Conservation (phyloP, 345 rosid genomes). For the Moricandia arvensis region DNA sequence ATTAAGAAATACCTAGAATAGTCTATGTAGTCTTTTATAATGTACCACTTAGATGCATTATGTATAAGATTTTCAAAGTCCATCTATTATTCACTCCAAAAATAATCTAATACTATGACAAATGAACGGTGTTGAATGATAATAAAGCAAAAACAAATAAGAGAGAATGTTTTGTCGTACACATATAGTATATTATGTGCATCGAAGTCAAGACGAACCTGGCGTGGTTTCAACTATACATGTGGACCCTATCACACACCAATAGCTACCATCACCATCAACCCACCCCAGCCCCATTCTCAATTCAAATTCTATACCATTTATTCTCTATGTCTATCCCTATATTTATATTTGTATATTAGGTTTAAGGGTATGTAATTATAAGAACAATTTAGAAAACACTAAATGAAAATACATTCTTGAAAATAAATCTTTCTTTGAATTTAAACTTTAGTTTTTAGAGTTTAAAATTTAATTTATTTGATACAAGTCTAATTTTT, state of each 20-base stretch:
- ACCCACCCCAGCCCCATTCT: constrained; percentile 23
- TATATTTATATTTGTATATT: not conserved
- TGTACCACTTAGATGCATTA: too few relatives aligned
- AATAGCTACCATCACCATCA: constrained; percentile 33
- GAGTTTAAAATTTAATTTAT: too few relatives aligned
- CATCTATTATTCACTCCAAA: not conserved
- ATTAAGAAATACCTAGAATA: not conserved
- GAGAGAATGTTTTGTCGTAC: constrained; percentile 13
- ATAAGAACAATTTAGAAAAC: not conserved
- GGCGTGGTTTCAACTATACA: constrained; percentile 54
- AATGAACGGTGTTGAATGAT: constrained; percentile 9
- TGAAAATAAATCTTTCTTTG: too few relatives aligned
- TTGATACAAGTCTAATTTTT: too few relatives aligned
- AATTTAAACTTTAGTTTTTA: too few relatives aligned
- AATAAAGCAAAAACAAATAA: not conserved
- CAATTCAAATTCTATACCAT: not conserved
- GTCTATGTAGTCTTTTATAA: not conserved
- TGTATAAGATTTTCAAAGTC: not conserved
- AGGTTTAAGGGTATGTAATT: not conserved
- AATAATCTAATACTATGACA: not conserved
- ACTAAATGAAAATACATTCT: not conserved
- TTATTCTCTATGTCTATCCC: too few relatives aligned
- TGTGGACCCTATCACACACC: constrained; percentile 32
- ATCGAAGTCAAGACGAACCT: constrained; percentile 29
- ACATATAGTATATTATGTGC: not conserved